Base-by-base conservation (phyloP, 345 rosid species). In the Eucalyptus pauciflora region DNA sequence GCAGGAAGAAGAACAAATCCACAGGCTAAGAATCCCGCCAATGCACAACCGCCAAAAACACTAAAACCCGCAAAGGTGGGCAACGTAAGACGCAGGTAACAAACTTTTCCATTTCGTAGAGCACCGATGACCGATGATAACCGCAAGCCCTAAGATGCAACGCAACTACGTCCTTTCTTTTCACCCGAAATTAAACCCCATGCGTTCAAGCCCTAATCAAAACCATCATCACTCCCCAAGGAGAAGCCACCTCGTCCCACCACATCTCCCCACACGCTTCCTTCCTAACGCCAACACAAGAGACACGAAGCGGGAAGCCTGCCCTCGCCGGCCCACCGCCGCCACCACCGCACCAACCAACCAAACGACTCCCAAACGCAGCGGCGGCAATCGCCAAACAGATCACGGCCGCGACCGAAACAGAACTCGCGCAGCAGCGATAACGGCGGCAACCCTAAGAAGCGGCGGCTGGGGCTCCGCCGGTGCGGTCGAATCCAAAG, bases 91-190 rank as follows among this genome's bases (percentile, higher is more conserved):
- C 45, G 45, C 3, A 1, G 25, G 46, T 3, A 41, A 71, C 81
- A 10, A 76, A 27, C 29, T 20, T 20, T 6, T 22, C 48, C 12
- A 37, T 7, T 37, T 76, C 43, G 45, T 17, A 69, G 11, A 17
- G 24, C 48, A 43, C 29, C 48, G 29, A 76, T 22, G 3, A 43
- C 29, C 48, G 29, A 76, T 22, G 3, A 37, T 10, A 10, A 18
- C 46, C 5, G 83, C 46, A 71, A 20, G 8, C 46, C 46, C 83
- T 71, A 10, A 69, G 81, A 71, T 25, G 25, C 7, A 37, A 37
- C 54, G 4, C 46, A 10, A 2, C 1, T 10, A 18, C 13, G 14
- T 3, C n/a, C 29, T 5, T 25, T 1, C n/a, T 60, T 11, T 51
- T 52, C 22, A 12, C 7, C 27, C 27, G 13, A 8, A 17, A 69